These are phyloP conservation scores for Linum usitatissimum DNA, from an alignment of 345 rosid species.

Conservation along the genomic window DNA sequence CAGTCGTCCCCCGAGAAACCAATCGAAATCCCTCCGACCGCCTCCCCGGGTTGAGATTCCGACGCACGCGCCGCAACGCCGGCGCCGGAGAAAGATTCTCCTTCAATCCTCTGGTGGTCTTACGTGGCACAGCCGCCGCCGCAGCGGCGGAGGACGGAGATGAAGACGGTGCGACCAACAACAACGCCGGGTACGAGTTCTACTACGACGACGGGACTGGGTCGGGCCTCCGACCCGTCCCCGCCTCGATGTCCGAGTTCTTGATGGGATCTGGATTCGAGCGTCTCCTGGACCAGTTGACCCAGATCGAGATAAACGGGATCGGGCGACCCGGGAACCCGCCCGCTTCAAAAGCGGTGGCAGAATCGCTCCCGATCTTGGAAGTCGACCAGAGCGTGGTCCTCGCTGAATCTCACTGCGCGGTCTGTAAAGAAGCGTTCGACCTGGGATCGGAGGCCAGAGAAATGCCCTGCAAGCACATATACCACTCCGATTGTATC, in stretches of 20 bases:
- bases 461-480: constrained; percentile 76
- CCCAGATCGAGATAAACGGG: constrained; percentile 48
- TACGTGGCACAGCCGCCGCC: constrained; percentile 29
- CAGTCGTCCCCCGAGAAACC: background rate
- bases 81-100: constrained; percentile 28
- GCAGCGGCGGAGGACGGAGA: constrained; percentile 20
- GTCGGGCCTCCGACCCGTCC: constrained; percentile 60
- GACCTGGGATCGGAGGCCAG: constrained; percentile 45
- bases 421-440: constrained; percentile 62
- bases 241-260: constrained; percentile 51
- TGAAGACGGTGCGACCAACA: constrained; percentile 19
- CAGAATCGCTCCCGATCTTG: constrained; percentile 48
- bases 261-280: constrained; percentile 71
- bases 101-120: constrained; percentile 59
- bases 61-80: constrained; percentile 28
- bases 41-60: constrained; percentile 12
- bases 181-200: constrained; percentile 31
- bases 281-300: constrained; percentile 47
- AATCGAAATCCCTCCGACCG: constrained; percentile 13
- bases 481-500: constrained; percentile 63
- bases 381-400: constrained; percentile 33
- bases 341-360: constrained; percentile 64
- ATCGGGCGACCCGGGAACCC: constrained; percentile 46
- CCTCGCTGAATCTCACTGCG: constrained; percentile 48
- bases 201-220: constrained; percentile 64